Conservation (phyloP, 106 monocot genomes). For the Dioscorea alata region DNA sequence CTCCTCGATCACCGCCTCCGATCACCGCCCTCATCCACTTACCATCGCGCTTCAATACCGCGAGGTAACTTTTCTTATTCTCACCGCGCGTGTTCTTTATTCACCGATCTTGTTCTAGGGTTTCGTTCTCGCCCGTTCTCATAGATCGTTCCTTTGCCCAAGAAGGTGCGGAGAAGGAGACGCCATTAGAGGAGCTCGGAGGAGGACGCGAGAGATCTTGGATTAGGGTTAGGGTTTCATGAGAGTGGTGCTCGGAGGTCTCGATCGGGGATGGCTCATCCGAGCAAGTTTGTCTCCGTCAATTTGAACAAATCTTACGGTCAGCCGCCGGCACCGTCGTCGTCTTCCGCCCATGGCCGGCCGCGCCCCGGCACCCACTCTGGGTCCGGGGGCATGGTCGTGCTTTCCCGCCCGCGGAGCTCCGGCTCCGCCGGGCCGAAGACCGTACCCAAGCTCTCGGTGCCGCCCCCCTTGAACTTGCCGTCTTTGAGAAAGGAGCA, state of each 20-base stretch:
- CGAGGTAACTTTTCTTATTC: background rate
- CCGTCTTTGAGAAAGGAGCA: slow-evolving; percentile 90
- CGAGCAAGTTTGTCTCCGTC: slow-evolving; percentile 79
- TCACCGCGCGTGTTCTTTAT: background rate
- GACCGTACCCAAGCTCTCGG: slow-evolving; percentile 44
- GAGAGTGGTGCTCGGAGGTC: background rate
- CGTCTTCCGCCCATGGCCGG: slow-evolving; percentile 9
- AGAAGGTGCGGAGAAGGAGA: too few species aligned
- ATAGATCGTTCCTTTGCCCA: too few species aligned
- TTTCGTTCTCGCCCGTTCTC: background rate
- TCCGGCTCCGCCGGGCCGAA: slow-evolving; percentile 28
- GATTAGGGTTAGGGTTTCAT: background rate
- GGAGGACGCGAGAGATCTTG: background rate
- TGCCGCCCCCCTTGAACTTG: slow-evolving; percentile 89
- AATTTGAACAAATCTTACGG: slow-evolving; percentile 92
- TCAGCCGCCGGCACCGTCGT: slow-evolving; percentile 14
- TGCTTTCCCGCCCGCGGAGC: slow-evolving; percentile 61
- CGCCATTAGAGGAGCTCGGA: too few species aligned
- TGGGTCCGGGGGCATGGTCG: slow-evolving; percentile 73
- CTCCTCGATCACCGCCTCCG: background rate
- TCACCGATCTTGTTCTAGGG: background rate
- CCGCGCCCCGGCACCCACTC: slow-evolving; percentile 10
- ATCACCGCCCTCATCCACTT: background rate
- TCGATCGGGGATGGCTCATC: slow-evolving; percentile 57
- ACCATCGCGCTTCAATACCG: background rate